Evolutionary conservation across 2,329 filamentous ascomycete genomes (phyloP).

Genomic region (Esteya vermicola): DNA sequence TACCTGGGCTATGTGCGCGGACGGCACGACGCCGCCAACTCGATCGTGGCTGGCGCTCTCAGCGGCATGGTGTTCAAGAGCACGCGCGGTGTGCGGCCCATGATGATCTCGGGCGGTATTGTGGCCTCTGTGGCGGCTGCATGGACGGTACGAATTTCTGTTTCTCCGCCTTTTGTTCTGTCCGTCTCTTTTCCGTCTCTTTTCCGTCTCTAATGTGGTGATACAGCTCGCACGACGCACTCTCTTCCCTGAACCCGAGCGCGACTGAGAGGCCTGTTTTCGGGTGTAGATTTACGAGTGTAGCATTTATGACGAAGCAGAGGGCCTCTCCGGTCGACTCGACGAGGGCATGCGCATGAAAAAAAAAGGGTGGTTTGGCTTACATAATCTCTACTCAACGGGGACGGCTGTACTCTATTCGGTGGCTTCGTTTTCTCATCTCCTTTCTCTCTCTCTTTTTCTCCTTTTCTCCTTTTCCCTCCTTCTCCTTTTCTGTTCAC

Average conservation of each 20-base stretch:
- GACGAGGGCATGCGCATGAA: constrained; percentile 1
- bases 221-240: constrained; percentile 13
- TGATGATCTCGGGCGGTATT: constrained; percentile 87
- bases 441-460: neutral
- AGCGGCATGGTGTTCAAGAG: constrained; percentile 96
- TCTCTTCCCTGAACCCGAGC: constrained; percentile 10
- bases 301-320: neutral
- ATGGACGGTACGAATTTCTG: constrained; percentile 67
- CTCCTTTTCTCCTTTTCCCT: neutral
- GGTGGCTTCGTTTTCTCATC: constrained; percentile 4
- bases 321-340: neutral
- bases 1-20: constrained; percentile 65
- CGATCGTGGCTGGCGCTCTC: constrained; percentile 67
- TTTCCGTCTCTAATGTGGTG: neutral
- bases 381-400: constrained; percentile 7
- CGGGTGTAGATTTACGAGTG: neutral
- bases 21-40: constrained; percentile 84
- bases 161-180: neutral
- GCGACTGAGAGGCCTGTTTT: too few relatives aligned
- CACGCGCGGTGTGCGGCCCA: constrained; percentile 75
- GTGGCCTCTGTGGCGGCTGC: constrained; percentile 72
- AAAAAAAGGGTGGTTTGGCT: neutral
- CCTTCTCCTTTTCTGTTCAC: neutral
- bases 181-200: too few relatives aligned
- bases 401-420: constrained; percentile 3